A percentile compares a stretch with the other conserved stretches of the same genome.
Conservation (phyloP, 345 rosid species). For the Moringa oleifera region DNA sequence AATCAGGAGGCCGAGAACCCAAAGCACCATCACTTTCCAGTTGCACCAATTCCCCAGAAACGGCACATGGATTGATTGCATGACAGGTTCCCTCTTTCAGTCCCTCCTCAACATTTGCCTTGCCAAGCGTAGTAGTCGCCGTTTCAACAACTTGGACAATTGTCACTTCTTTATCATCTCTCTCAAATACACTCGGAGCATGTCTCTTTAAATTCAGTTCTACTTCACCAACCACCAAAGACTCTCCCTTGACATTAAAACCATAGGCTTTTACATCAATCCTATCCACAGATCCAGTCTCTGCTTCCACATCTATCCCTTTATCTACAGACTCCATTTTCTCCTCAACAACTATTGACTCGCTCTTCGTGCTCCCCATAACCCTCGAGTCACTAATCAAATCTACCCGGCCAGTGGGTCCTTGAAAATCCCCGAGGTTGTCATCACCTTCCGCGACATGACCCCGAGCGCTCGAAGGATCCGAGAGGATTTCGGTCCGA, state of each 20-base stretch:
- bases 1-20: slow-evolving; percentile 6
- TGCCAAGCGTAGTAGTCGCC: background rate
- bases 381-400: slow-evolving; percentile 9
- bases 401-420: slow-evolving; percentile 3
- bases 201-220: background rate
- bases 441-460: slow-evolving; percentile 6
- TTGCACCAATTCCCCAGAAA: background rate
- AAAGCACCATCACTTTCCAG: slow-evolving; percentile 1
- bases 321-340: slow-evolving; percentile 3
- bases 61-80: background rate
- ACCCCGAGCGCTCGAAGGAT: slow-evolving; percentile 3
- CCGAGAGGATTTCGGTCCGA: slow-evolving; percentile 21
- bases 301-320: slow-evolving; percentile 12
- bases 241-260: background rate
- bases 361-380: slow-evolving; percentile 2
- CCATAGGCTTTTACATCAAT: slow-evolving; percentile 1
- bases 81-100: background rate
- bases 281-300: slow-evolving; percentile 8
- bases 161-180: slow-evolving; percentile 2
- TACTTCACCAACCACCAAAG: slow-evolving; percentile 2
- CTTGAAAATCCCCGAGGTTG: slow-evolving; percentile 6
- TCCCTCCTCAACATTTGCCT: background rate
- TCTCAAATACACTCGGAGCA: slow-evolving; percentile 4
- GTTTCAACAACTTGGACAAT: slow-evolving; percentile 1
- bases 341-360: slow-evolving; percentile 5